Conservation (phyloP, 2,329 filamentous ascomycete species). For the Byssochlamys sp. region DNA sequence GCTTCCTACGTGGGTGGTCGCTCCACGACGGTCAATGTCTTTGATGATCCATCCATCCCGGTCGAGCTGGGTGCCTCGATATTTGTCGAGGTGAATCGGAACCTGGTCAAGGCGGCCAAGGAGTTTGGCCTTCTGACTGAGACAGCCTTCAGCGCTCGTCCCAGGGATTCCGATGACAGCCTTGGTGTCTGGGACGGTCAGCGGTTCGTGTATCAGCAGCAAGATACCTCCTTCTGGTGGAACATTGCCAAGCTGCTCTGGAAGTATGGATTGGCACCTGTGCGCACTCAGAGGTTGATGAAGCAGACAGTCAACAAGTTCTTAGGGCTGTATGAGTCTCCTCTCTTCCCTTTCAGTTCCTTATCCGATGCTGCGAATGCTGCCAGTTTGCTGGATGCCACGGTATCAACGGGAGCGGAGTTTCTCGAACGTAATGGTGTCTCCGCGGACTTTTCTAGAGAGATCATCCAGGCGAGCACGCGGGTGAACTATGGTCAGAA, state of each 20-base stretch:
- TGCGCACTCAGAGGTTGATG: constrained; percentile 63
- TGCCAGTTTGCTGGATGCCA: constrained; percentile 57
- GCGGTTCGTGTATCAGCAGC: constrained; percentile 59
- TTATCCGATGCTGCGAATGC: constrained; percentile 59
- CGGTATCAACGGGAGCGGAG: constrained; percentile 62
- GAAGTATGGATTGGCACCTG: constrained; percentile 73
- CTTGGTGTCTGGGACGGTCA: constrained; percentile 79
- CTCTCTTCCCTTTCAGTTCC: constrained; percentile 74
- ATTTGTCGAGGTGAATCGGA: constrained; percentile 76
- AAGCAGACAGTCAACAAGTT: constrained; percentile 63
- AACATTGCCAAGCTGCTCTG: constrained; percentile 68
- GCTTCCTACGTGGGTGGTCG: constrained; percentile 71
- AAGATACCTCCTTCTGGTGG: constrained; percentile 63
- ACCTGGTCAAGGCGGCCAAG: constrained; percentile 63
- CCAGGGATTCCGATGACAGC: constrained; percentile 37
- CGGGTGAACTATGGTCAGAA: constrained; percentile 94
- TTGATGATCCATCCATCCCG: constrained; percentile 55
- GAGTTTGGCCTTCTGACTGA: constrained; percentile 59
- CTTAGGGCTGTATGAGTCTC: constrained; percentile 66
- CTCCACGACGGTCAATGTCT: constrained; percentile 72
- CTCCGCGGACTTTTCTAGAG: constrained; percentile 56
- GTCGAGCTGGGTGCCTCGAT: constrained; percentile 87
- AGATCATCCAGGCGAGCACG: constrained; percentile 83
- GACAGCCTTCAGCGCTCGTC: constrained; percentile 40
- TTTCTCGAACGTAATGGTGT: constrained; percentile 62